These are phyloP conservation scores for Tetracladium marchalianum DNA, from an alignment of 495 filamentous ascomycete genomes.

Conservation along the genomic window DNA sequence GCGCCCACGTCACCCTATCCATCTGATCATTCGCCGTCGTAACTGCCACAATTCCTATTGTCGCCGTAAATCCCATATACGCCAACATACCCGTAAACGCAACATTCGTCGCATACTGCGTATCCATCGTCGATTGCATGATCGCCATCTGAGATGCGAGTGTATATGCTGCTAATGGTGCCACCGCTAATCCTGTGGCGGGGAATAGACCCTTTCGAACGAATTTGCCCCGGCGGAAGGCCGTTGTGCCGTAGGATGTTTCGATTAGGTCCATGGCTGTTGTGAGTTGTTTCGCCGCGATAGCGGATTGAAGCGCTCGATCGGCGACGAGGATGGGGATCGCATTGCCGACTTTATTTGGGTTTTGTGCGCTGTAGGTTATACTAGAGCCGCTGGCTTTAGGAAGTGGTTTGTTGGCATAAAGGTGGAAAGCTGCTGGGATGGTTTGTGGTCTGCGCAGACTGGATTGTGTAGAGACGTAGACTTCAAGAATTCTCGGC, in stretches of 20 bases:
- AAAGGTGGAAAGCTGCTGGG: slow-evolving; percentile 71
- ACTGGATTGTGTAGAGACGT: slow-evolving; percentile 61
- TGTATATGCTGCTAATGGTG: slow-evolving; percentile 61
- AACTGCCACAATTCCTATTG: slow-evolving; percentile 72
- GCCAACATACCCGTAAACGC: slow-evolving; percentile 71
- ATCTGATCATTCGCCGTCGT: slow-evolving; percentile 89
- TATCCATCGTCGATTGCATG: slow-evolving; percentile 63
- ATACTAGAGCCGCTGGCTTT: slow-evolving; percentile 46
- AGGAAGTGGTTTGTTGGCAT: slow-evolving; percentile 73
- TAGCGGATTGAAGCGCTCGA: slow-evolving; percentile 63
- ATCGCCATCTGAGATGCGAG: slow-evolving; percentile 49
- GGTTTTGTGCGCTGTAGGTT: slow-evolving; percentile 50
- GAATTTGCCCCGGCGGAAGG: slow-evolving; percentile 60
- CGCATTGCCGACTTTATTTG: slow-evolving; percentile 57
- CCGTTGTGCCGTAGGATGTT: slow-evolving; percentile 60
- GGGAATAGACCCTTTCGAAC: slow-evolving; percentile 27
- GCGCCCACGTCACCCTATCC: slow-evolving; percentile 80
- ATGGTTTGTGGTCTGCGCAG: slow-evolving; percentile 62
- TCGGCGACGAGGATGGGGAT: slow-evolving; percentile 57
- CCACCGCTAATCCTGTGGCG: slow-evolving; percentile 27
- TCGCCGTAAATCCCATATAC: slow-evolving; percentile 69
- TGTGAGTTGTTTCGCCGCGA: slow-evolving; percentile 62
- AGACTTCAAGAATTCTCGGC: slow-evolving; percentile 52
- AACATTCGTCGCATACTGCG: slow-evolving; percentile 58
- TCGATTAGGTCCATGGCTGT: slow-evolving; percentile 74